Evolutionary conservation across 176 grass and related monocot genomes (phyloP).

Genomic region (Saccharum officinarum): DNA sequence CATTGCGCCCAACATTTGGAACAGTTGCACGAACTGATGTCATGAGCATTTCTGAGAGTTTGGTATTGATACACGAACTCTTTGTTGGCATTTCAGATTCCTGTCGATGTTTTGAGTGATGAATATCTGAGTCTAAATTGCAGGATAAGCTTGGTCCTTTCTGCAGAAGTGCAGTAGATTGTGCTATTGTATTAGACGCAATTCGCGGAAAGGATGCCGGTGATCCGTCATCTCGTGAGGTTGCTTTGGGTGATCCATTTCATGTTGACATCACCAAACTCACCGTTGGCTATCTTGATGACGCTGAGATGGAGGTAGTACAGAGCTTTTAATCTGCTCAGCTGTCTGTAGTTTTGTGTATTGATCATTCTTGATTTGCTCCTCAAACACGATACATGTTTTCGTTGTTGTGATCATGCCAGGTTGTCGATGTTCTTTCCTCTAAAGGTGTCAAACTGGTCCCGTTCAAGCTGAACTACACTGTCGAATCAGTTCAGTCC

Average conservation of each 20-base stretch:
- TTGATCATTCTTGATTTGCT: slow-evolving; percentile 6
- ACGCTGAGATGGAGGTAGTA: slow-evolving; percentile 82
- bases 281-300: slow-evolving; percentile 83
- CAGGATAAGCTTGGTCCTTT: slow-evolving; percentile 97
- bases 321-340: neutral
- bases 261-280: slow-evolving; percentile 75
- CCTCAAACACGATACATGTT: neutral
- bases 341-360: neutral
- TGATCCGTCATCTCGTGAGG: slow-evolving; percentile 72
- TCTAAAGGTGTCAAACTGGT: slow-evolving; percentile 73
- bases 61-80: slow-evolving; percentile 47
- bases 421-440: slow-evolving; percentile 72
- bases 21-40: slow-evolving; percentile 69
- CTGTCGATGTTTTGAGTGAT: neutral
- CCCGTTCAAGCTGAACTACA: slow-evolving; percentile 93
- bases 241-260: slow-evolving; percentile 77
- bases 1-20: slow-evolving; percentile 87
- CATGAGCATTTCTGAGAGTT: slow-evolving; percentile 95
- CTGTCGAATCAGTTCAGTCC: slow-evolving; percentile 62
- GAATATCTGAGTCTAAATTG: slow-evolving; percentile 26
- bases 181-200: slow-evolving; percentile 66
- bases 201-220: slow-evolving; percentile 64
- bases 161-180: slow-evolving; percentile 89
- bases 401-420: slow-evolving; percentile 1
- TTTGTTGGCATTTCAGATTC: neutral